Conservation (phyloP, 225 moss, liverwort and hornwort species). For the Pleurozium schreberi region DNA sequence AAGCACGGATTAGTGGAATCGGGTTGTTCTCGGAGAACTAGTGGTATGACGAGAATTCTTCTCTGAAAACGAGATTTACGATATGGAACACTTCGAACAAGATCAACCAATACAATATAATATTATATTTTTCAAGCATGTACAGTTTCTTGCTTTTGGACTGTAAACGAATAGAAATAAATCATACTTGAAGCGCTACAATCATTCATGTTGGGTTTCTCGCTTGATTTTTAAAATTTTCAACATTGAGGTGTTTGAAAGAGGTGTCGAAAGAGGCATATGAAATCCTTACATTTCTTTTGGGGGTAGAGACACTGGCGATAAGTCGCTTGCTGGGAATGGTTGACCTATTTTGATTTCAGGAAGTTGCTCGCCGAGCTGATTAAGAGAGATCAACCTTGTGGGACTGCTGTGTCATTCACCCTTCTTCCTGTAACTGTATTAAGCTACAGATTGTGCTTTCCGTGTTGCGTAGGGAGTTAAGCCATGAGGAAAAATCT, state of each 20-base stretch:
- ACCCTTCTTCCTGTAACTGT: background rate
- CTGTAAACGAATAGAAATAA: background rate
- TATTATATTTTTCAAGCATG: background rate
- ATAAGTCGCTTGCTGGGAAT: background rate
- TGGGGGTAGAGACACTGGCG: background rate
- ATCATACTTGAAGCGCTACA: background rate
- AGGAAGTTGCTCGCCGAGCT: background rate
- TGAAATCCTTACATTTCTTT: background rate
- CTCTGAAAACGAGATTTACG: background rate
- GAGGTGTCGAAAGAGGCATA: background rate
- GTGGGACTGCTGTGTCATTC: background rate
- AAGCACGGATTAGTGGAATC: background rate
- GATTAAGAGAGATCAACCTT: background rate
- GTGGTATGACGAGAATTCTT: background rate
- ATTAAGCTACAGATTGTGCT: background rate
- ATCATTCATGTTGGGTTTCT: background rate
- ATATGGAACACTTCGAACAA: background rate
- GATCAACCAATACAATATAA: background rate
- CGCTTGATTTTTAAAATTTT: background rate
- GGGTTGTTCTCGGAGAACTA: background rate
- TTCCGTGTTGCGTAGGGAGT: conserved; percentile 42
- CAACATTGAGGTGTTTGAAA: background rate
- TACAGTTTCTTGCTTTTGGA: background rate
- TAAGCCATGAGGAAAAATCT: conserved; percentile 69
- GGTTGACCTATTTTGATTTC: background rate